Base-by-base conservation (phyloP, 768 basidiomycete species). In the Xerocomellus chrysenteron region DNA sequence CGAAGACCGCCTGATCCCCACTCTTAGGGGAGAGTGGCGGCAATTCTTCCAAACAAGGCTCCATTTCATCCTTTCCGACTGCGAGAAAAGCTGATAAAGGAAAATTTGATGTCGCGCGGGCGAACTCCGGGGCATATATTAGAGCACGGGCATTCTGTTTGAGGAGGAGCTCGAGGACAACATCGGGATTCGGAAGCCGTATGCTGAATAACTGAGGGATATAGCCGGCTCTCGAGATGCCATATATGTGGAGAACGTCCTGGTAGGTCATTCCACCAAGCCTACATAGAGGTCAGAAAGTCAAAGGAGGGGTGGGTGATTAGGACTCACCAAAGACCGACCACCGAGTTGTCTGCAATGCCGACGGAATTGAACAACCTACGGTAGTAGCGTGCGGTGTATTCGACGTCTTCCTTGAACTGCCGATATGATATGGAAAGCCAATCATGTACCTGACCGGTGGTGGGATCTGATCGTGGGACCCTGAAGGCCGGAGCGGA, bases 131-230 rank as follows among this genome's bases (percentile, higher is more conserved):
- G 55, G 90, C 87, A 65, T 81, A 82, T 58, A 92, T 75, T 53
- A 91, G 77, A 28, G 85, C 87, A 61, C 77, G 76, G 46, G 88
- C 85, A 41, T 78, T 71, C 47, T 87, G 84, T 66, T 75, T 81
- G n/a, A 69, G 72, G 47, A 92, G 77, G 21, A 92, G 77, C 62
- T 91, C 88, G 61, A 82, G 82, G 65, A 91, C 79, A 41, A 91
- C 83, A 32, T 76, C 75, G 42, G 88, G 84, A 61, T 84, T 89
- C 19, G 90, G 87, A 30, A 91, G 80, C n/a, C 86, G 81, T 58
- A 90, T 74, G 67, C 87, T 88, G 76, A 91, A 88, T 16, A 91
- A 71, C 59, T 91, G 89, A 1, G 90, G 90, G 58, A 89, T 74
- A 68, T 85, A 91, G 5, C 88, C 88, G 7, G 89, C 90, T 65